Evolutionary conservation across 2,329 filamentous ascomycete species (phyloP).

Genomic region (Whalleya microplaca): DNA sequence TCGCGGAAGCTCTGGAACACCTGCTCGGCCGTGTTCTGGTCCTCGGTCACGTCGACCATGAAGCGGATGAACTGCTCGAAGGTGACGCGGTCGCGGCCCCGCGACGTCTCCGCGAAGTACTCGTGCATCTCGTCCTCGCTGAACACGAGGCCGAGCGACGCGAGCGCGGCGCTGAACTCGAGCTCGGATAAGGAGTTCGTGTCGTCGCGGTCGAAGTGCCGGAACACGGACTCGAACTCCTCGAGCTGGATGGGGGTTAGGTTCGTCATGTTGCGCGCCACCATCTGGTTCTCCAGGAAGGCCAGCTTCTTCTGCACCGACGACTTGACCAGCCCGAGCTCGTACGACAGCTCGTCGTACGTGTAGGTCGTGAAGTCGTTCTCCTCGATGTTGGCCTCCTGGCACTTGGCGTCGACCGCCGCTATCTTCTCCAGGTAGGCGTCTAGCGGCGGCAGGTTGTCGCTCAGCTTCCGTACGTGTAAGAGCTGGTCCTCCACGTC

Average conservation of each 20-base stretch:
- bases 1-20: conserved; percentile 98
- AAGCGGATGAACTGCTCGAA: conserved; percentile 99
- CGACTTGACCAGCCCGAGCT: conserved; percentile 86
- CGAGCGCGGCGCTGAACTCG: conserved; percentile 93
- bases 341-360: conserved; percentile 93
- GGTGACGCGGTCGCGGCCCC: conserved; percentile 77
- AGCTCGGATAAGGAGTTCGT: conserved; percentile 90
- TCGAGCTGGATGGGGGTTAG: conserved; percentile 96
- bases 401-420: conserved; percentile 83
- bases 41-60: conserved; percentile 98
- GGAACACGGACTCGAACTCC: conserved; percentile 97
- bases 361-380: conserved; percentile 99
- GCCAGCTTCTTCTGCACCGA: conserved; percentile 95
- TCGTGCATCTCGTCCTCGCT: conserved; percentile 98
- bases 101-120: conserved; percentile 87
- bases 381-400: conserved; percentile 97
- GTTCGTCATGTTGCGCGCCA: conserved; percentile 98
- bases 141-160: conserved; percentile 93
- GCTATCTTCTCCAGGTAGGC: conserved; percentile 88
- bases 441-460: conserved; percentile 87
- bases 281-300: conserved; percentile 98
- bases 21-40: conserved; percentile 98
- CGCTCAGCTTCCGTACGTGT: conserved; percentile 83
- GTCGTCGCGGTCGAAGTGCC: conserved; percentile 94
- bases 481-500: conserved; percentile 93